A percentile compares a stretch with the other conserved stretches of the same genome.
phyloP scores from a whole-genome alignment of 73 alveolate species.

The Paramecium primaurelia region DNA sequence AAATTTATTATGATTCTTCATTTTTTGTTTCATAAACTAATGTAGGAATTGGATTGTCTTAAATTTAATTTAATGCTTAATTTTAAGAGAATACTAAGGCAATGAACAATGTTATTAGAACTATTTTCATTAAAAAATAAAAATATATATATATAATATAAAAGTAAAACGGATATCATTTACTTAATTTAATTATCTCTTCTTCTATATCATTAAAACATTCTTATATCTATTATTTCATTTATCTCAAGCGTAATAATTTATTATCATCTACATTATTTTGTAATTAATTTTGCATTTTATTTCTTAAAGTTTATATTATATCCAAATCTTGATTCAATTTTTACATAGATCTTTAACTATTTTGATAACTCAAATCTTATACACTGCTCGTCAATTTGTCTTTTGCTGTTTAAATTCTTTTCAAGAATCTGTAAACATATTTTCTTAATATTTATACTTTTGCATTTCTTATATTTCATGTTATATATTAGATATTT shows the following conservation, averaged over 20 bases:
- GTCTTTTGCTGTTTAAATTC: constrained; percentile 10
- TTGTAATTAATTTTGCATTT: background rate
- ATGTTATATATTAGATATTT: background rate
- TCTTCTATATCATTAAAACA: background rate
- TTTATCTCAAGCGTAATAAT: background rate
- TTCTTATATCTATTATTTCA: background rate
- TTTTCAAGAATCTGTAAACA: background rate
- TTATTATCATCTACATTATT: background rate
- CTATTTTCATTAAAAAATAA: background rate
- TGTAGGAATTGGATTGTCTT: background rate
- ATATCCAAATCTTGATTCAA: background rate
- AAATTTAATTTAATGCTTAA: background rate
- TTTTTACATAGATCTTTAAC: background rate
- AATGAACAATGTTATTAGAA: background rate
- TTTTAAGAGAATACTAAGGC: background rate
- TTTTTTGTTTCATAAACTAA: background rate
- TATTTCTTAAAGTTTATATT: background rate
- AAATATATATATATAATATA: background rate
- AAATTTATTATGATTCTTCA: background rate
- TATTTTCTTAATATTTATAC: background rate
- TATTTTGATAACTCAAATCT: constrained; percentile 10
- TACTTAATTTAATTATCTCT: background rate
- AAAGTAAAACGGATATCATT: constrained; percentile 10
- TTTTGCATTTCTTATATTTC: constrained; percentile 5
- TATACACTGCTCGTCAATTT: background rate